Evolutionary conservation across 176 grass and related monocot species (phyloP), one percentile per base, ranked within the genome.

Genomic region (Dactylis glomerata): DNA sequence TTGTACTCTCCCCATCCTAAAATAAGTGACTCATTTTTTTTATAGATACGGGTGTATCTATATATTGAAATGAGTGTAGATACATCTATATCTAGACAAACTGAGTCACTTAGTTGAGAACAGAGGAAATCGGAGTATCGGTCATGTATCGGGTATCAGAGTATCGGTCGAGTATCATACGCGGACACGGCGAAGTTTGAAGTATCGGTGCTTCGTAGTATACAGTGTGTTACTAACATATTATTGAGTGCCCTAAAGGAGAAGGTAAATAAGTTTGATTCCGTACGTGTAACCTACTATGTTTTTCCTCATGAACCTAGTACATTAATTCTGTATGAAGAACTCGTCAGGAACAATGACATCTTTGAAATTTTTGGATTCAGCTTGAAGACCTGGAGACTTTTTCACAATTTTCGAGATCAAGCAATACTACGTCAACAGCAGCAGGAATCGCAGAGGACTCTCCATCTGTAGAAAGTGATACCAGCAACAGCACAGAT

Each of bases 241-340:
- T 81, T 92, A 59, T 83, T 92, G 34, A 75, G 69, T 90, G 87
- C 92, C 23, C 88, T 99, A n/a, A 88, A 96, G 76, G 84, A 95
- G 82, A 99, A 96, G 96, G 93, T 99, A 95, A 79, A 42, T 79
- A 59, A 30, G 28, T 26, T 68, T 1, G 8, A 31, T 74, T 58
- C 3, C 30, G 24, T 78, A 50, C 10, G 32, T 62, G 44, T 52
- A 62, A 68, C 6, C 55, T 61, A 8, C 3, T 70, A 62, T 28
- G 8, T 24, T 85, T n/a, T 20, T 6, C 14, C 70, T 73, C 70
- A 49, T 49, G 0, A 73, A 73, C 0, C 42, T 73, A n/a, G 17
- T 37, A 45, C 14, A 54, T 7, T 80, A 27, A 26, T 28, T 46
- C 1, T 76, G 20, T 22, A 66, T 33, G 26, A 72, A 63, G 27